Percentiles rank a stretch among this genome's conserved stretches.
Evolutionary conservation across 768 basidiomycete genomes (phyloP).

Genomic region (Auriculariales sp.): DNA sequence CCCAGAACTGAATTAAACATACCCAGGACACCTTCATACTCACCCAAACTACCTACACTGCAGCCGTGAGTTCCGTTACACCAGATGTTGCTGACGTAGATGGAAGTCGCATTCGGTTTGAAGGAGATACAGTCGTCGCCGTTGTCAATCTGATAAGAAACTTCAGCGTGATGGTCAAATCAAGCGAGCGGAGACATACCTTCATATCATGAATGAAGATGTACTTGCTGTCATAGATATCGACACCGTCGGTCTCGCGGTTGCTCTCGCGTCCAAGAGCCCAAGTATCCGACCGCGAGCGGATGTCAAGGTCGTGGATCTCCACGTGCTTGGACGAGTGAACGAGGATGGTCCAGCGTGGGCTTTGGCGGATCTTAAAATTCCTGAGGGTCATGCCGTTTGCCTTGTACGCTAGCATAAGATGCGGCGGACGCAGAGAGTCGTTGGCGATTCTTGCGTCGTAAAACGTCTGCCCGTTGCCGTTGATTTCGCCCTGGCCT

Average conservation of each 20-base stretch:
- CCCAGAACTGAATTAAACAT: background rate
- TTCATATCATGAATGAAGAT: background rate
- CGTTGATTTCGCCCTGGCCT: background rate
- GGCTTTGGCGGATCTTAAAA: background rate
- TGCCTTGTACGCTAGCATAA: background rate
- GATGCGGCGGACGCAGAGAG: background rate
- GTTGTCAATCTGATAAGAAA: too few relatives aligned
- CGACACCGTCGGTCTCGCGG: background rate
- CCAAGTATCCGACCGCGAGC: background rate
- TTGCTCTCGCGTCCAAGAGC: background rate
- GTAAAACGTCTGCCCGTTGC: background rate
- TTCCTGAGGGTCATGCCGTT: background rate
- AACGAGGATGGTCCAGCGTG: background rate
- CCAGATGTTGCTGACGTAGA: slow-evolving; percentile 38
- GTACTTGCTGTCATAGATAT: background rate
- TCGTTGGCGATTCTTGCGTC: background rate
- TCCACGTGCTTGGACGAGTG: background rate
- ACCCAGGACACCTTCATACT: slow-evolving; percentile 16
- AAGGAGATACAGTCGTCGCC: slow-evolving; percentile 43
- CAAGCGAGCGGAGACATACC: too few relatives aligned
- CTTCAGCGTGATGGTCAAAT: too few relatives aligned
- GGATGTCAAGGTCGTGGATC: background rate
- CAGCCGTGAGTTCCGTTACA: slow-evolving; percentile 47
- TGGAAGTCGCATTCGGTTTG: slow-evolving; percentile 41
- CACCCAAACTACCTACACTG: slow-evolving; percentile 45